Evolutionary conservation across 495 filamentous ascomycete species (phyloP).

Genomic region (Lepidopterella palustris): DNA sequence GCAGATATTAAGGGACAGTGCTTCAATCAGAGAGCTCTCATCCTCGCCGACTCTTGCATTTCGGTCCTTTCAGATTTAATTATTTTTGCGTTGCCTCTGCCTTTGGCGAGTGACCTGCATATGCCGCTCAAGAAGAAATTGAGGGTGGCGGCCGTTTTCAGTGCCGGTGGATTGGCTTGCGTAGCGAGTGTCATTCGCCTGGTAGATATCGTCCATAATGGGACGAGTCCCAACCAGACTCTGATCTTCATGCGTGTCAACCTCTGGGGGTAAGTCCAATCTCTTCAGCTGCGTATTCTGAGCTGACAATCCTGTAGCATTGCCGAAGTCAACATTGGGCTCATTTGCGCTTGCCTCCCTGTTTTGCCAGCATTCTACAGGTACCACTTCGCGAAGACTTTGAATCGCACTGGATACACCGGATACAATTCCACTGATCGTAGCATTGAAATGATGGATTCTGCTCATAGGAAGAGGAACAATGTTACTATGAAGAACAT

Average conservation of each 20-base stretch:
- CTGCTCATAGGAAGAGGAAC: neutral
- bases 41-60: slow-evolving; percentile 45
- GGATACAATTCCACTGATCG: neutral
- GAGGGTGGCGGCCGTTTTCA: slow-evolving; percentile 42
- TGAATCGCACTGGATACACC: neutral
- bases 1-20: slow-evolving; percentile 23
- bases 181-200: slow-evolving; percentile 44
- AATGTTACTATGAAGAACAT: neutral
- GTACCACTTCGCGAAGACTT: neutral
- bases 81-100: slow-evolving; percentile 44
- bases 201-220: slow-evolving; percentile 36
- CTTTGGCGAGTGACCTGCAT: slow-evolving; percentile 44
- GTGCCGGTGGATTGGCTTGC: slow-evolving; percentile 44
- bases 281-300: neutral
- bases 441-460: slow-evolving; percentile 2
- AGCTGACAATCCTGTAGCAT: slow-evolving; percentile 32
- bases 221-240: slow-evolving; percentile 35
- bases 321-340: slow-evolving; percentile 43
- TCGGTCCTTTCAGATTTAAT: slow-evolving; percentile 44
- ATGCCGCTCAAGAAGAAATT: slow-evolving; percentile 44
- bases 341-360: slow-evolving; percentile 47
- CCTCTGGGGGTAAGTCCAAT: slow-evolving; percentile 40
- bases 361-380: slow-evolving; percentile 25
- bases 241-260: slow-evolving; percentile 43
- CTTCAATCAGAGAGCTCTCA: slow-evolving; percentile 40